Evolutionary conservation across 2,329 filamentous ascomycete species (phyloP).

Genomic region (Paraconiothyrium brasiliense): DNA sequence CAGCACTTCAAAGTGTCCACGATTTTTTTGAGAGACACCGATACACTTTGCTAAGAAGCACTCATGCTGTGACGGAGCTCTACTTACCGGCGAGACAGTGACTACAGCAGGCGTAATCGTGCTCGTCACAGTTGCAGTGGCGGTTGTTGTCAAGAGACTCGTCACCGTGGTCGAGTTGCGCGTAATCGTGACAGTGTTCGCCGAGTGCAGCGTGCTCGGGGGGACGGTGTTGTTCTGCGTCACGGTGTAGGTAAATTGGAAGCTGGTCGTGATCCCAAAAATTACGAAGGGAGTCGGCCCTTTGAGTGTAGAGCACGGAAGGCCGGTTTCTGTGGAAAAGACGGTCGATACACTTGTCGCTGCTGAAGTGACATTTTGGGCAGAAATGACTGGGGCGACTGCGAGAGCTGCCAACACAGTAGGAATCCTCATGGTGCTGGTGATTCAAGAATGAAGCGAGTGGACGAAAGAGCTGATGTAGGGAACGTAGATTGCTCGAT

Average conservation of each 20-base stretch:
- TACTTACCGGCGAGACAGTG: slow-evolving; percentile 23
- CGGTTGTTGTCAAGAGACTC: slow-evolving; percentile 28
- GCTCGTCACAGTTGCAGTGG: slow-evolving; percentile 23
- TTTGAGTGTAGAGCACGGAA: neutral
- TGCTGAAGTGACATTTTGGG: slow-evolving; percentile 8
- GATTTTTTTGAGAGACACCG: too few species aligned
- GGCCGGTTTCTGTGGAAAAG: slow-evolving; percentile 11
- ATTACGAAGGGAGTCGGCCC: slow-evolving; percentile 17
- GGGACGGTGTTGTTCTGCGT: slow-evolving; percentile 16
- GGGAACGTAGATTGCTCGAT: slow-evolving; percentile 33
- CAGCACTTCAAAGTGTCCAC: neutral
- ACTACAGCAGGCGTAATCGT: slow-evolving; percentile 23
- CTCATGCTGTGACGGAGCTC: neutral
- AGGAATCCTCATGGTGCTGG: slow-evolving; percentile 29
- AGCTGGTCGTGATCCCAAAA: slow-evolving; percentile 26
- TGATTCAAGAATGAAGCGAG: slow-evolving; percentile 15
- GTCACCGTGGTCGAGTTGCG: slow-evolving; percentile 33
- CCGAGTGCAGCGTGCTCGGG: slow-evolving; percentile 16
- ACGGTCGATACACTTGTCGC: slow-evolving; percentile 9
- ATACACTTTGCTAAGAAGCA: neutral
- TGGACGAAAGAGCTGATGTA: slow-evolving; percentile 24
- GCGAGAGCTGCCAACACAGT: slow-evolving; percentile 29
- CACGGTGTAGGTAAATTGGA: slow-evolving; percentile 23
- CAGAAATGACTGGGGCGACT: slow-evolving; percentile 22
- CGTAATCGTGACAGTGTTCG: slow-evolving; percentile 29